Conservation (phyloP, 2,329 filamentous ascomycete species). For the Aspergillus floridensis region DNA sequence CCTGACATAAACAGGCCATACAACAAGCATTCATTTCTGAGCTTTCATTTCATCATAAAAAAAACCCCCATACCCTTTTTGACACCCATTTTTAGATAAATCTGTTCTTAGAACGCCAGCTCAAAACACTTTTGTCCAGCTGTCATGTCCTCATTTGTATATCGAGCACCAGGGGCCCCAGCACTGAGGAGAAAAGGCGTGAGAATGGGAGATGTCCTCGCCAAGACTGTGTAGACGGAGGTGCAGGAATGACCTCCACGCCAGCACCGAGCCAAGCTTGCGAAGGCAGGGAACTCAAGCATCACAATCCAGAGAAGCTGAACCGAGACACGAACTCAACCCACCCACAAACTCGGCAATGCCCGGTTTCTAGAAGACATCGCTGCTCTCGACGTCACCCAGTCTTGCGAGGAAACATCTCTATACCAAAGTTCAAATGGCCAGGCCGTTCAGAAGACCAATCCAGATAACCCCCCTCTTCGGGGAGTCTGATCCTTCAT, state of each 20-base stretch:
- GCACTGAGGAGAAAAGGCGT: neutral
- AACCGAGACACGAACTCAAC: slow-evolving; percentile 39
- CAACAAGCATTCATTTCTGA: slow-evolving; percentile 3
- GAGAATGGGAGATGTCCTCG: neutral
- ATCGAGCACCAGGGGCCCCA: slow-evolving; percentile 6
- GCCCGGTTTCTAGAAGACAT: neutral
- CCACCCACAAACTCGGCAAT: slow-evolving; percentile 15
- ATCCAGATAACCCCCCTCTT: slow-evolving; percentile 30
- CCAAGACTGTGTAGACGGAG: slow-evolving; percentile 8
- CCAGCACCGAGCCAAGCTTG: neutral
- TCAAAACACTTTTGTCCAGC: slow-evolving; percentile 3
- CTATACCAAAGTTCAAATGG: slow-evolving; percentile 31
- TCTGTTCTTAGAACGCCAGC: neutral
- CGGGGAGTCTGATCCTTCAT: slow-evolving; percentile 33
- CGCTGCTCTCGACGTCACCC: slow-evolving; percentile 9
- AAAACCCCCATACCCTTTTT: slow-evolving; percentile 4
- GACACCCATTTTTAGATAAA: neutral
- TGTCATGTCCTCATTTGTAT: slow-evolving; percentile 2
- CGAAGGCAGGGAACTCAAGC: slow-evolving; percentile 38
- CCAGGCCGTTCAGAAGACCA: slow-evolving; percentile 38
- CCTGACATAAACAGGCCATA: neutral
- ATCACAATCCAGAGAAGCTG: slow-evolving; percentile 19
- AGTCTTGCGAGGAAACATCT: slow-evolving; percentile 15
- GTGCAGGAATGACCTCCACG: slow-evolving; percentile 1
- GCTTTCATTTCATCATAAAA: slow-evolving; percentile 9